Conservation (phyloP, 495 filamentous ascomycete genomes). For the Lindgomyces ingoldianus region DNA sequence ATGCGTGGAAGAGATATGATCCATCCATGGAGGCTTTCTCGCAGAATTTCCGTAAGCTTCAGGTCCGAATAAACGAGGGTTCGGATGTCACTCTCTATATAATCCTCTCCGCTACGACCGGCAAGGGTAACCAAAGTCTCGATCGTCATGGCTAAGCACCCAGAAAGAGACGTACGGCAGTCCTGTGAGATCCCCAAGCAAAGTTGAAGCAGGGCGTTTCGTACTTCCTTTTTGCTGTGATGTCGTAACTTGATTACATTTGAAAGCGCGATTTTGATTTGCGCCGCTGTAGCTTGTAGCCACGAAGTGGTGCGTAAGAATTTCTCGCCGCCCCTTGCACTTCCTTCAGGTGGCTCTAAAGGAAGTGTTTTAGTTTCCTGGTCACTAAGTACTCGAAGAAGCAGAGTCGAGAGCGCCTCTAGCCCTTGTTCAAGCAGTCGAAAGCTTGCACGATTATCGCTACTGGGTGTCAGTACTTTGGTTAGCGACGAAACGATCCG, state of each 20-base stretch:
- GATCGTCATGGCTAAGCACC: conserved; percentile 68
- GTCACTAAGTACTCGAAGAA: conserved; percentile 69
- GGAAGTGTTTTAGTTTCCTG: conserved; percentile 49
- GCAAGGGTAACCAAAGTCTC: conserved; percentile 80
- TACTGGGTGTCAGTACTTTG: conserved; percentile 69
- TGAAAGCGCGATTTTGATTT: conserved; percentile 82
- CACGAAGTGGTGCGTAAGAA: conserved; percentile 60
- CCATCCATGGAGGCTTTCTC: conserved; percentile 76
- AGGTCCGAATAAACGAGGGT: conserved; percentile 65
- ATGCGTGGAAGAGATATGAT: conserved; percentile 73
- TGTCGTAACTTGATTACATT: conserved; percentile 76
- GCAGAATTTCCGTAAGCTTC: conserved; percentile 66
- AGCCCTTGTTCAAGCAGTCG: conserved; percentile 65
- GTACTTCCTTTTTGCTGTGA: conserved; percentile 71
- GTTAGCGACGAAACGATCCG: conserved; percentile 82
- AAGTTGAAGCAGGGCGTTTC: conserved; percentile 63
- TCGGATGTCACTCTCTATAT: conserved; percentile 52
- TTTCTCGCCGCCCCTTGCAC: conserved; percentile 31
- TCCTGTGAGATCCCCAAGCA: conserved; percentile 74
- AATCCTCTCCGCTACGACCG: conserved; percentile 45
- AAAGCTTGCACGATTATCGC: conserved; percentile 63
- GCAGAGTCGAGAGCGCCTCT: conserved; percentile 57
- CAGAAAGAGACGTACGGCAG: conserved; percentile 70
- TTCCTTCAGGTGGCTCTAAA: conserved; percentile 28
- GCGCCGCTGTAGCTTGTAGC: conserved; percentile 76